phyloP scores from a whole-genome alignment of 2,329 filamentous ascomycete species.

The Fusarium brevicatenulatum region DNA sequence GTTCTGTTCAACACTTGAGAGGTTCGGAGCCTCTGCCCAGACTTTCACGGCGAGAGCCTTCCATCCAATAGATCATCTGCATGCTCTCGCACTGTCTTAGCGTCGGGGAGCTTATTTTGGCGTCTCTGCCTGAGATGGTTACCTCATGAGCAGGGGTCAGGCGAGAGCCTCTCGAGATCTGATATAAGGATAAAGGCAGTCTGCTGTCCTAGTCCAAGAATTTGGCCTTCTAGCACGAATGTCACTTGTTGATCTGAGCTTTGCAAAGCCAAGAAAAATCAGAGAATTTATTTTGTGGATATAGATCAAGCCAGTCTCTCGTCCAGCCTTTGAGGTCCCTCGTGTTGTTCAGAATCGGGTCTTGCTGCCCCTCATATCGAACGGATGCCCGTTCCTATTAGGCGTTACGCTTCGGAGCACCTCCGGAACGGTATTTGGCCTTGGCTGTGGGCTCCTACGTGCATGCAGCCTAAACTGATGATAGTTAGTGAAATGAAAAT shows the following conservation, averaged over 20 bases:
- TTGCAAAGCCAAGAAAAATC: background rate
- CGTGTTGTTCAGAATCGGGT: background rate
- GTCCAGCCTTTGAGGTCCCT: background rate
- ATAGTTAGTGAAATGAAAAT: background rate
- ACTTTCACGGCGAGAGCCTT: background rate
- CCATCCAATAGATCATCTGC: background rate
- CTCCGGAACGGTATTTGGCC: constrained; percentile 1
- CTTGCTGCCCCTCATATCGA: background rate
- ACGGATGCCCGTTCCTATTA: background rate
- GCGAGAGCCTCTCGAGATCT: background rate
- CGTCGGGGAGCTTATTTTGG: background rate
- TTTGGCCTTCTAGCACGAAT: background rate
- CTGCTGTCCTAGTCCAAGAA: background rate
- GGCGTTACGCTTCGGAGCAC: constrained; percentile 4
- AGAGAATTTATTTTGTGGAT: background rate
- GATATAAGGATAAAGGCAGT: background rate
- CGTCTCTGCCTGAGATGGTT: background rate
- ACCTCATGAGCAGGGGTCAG: background rate
- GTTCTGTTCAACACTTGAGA: background rate
- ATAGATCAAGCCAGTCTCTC: background rate
- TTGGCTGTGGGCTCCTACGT: background rate
- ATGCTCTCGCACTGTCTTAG: background rate
- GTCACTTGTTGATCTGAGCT: background rate
- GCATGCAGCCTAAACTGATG: background rate
- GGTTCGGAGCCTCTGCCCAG: background rate